Evolutionary conservation across 345 rosid species (phyloP).

Genomic region (Eucalyptus marginata): DNA sequence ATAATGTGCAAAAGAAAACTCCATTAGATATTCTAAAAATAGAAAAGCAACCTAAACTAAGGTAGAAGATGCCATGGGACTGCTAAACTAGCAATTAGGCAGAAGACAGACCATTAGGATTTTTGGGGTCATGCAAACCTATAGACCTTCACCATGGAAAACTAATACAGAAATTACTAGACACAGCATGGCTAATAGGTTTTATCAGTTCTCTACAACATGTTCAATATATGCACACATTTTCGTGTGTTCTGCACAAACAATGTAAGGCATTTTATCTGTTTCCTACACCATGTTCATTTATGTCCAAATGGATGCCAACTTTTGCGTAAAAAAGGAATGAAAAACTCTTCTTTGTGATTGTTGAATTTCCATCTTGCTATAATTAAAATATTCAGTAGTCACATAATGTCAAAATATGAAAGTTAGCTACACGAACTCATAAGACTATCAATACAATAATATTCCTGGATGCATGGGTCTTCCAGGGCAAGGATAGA

Average conservation of each 20-base stretch:
- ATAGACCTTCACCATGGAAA: background rate
- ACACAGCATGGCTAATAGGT: background rate
- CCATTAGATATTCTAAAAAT: background rate
- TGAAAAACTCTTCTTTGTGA: background rate
- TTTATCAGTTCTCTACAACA: background rate
- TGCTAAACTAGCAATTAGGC: background rate
- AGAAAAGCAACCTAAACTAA: background rate
- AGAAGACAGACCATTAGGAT: background rate
- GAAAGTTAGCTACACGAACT: background rate
- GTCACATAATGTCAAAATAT: background rate
- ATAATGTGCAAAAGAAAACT: slow-evolving; percentile 5
- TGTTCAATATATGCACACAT: background rate
- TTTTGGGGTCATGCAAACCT: background rate
- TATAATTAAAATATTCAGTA: background rate
- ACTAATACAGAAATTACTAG: background rate
- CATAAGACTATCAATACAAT: background rate
- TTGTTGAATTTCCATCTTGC: background rate
- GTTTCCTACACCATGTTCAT: background rate
- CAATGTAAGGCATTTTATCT: background rate
- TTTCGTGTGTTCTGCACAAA: background rate
- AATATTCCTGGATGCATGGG: background rate
- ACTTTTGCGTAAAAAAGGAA: background rate
- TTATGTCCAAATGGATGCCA: background rate
- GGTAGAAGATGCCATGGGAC: background rate
- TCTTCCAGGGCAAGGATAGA: background rate